Evolutionary conservation across 208 protist genomes (phyloP).

Genomic region (Wallacemonas sp.): DNA sequence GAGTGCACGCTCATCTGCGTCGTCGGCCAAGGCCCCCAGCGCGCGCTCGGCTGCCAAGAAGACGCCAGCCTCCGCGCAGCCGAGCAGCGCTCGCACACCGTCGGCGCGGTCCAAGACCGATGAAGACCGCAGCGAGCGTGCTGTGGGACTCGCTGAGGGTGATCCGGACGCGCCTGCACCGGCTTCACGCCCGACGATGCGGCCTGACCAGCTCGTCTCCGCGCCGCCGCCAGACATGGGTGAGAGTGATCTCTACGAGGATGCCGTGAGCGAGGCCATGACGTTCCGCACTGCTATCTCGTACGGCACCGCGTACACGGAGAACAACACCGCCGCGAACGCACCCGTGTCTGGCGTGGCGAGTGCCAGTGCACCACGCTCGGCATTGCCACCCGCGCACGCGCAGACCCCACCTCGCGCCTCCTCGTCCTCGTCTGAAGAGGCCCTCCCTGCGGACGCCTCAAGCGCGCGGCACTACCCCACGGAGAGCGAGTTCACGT

Average conservation of each 20-base stretch:
- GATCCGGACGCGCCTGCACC: neutral
- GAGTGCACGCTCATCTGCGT: too few species aligned
- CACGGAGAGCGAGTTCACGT: constrained; percentile 13
- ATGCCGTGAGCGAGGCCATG: constrained; percentile 9
- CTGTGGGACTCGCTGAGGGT: too few species aligned
- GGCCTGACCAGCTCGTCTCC: neutral
- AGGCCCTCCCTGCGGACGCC: too few species aligned
- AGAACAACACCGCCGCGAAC: too few species aligned
- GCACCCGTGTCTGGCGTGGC: too few species aligned
- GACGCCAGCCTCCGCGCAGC: neutral
- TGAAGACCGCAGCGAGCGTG: too few species aligned
- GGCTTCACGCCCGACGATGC: neutral
- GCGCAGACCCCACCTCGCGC: neutral
- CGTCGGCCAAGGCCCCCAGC: neutral
- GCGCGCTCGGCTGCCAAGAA: neutral
- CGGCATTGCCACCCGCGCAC: too few species aligned
- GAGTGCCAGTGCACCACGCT: neutral
- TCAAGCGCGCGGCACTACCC: too few species aligned
- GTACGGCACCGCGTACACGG: neutral
- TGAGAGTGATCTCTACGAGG: constrained; percentile 1
- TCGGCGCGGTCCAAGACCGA: neutral
- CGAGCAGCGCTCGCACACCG: neutral
- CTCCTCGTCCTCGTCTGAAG: too few species aligned
- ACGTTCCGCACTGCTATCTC: constrained; percentile 8
- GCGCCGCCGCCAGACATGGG: constrained; percentile 2